Evolutionary conservation across 495 filamentous ascomycete genomes (phyloP).

Genomic region (Hamigera avellanea): DNA sequence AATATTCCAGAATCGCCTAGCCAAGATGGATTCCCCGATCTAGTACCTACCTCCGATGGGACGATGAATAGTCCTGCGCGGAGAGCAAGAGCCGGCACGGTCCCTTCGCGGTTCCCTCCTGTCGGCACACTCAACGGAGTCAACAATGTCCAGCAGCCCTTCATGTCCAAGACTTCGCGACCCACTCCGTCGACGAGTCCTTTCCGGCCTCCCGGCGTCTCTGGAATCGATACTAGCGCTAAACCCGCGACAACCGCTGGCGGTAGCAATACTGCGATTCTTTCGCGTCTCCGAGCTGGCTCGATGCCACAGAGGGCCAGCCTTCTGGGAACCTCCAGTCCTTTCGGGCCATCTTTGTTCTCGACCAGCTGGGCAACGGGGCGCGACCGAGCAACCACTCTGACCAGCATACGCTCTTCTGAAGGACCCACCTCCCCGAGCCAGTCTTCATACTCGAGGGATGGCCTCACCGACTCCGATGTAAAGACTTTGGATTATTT

Average conservation of each 20-base stretch:
- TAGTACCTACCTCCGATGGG: conserved; percentile 53
- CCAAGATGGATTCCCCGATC: conserved; percentile 89
- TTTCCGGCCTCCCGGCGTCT: conserved; percentile 68
- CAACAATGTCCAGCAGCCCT: conserved; percentile 43
- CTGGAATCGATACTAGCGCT: conserved; percentile 48
- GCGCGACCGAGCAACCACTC: conserved; percentile 69
- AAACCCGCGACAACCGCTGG: conserved; percentile 32
- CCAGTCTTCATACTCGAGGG: conserved; percentile 79
- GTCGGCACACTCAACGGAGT: conserved; percentile 48
- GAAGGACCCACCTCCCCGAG: conserved; percentile 81
- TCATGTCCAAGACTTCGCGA: conserved; percentile 71
- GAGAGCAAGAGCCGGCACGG: conserved; percentile 85
- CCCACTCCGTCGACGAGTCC: conserved; percentile 87
- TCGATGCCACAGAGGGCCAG: conserved; percentile 87
- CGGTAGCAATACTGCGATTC: conserved; percentile 51
- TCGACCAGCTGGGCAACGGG: conserved; percentile 70
- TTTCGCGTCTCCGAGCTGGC: conserved; percentile 83
- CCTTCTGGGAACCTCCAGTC: conserved; percentile 47
- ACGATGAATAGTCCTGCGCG: conserved; percentile 47
- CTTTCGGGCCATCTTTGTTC: conserved; percentile 84
- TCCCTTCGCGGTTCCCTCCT: conserved; percentile 85
- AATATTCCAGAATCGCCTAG: conserved; percentile 95
- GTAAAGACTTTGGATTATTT: conserved; percentile 94
- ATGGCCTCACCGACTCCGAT: conserved; percentile 77
- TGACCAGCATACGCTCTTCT: conserved; percentile 80